A percentile compares a stretch with the other conserved stretches of the same genome.
Conservation (phyloP, 78 protist genomes). For the Protostelium mycophagum region DNA sequence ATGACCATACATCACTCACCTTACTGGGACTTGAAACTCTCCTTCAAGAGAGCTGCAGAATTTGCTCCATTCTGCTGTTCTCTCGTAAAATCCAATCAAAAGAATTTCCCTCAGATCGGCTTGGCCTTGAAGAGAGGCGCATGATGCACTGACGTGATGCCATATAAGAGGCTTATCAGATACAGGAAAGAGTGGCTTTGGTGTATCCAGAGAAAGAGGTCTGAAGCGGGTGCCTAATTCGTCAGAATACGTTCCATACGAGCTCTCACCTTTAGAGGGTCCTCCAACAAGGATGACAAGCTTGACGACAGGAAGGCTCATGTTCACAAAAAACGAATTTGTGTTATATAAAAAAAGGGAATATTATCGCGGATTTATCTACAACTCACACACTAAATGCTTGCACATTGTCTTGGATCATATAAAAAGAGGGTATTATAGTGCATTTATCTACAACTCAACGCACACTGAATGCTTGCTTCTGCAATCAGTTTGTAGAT, state of each 20-base stretch:
- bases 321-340: no score
- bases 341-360: no score
- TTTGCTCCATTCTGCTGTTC: constrained; percentile 5
- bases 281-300: constrained; percentile 64
- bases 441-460: no score
- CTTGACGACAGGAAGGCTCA: constrained; percentile 4
- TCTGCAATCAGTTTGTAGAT: no score
- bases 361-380: no score
- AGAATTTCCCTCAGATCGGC: constrained; percentile 31
- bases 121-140: neutral
- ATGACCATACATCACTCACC: constrained; percentile 1
- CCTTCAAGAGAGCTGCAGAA: constrained; percentile 10
- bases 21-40: constrained; percentile 27
- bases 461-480: no score
- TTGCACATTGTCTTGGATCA: no score
- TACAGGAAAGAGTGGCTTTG: constrained; percentile 67
- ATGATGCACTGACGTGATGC: constrained; percentile 55
- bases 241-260: neutral
- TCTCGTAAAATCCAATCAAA: constrained; percentile 53
- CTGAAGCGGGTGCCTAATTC: constrained; percentile 62
- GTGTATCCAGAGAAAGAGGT: constrained; percentile 65
- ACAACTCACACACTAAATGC: no score
- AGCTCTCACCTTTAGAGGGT: constrained; percentile 29
- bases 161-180: constrained; percentile 68
- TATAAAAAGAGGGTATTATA: no score